Percentiles rank a stretch among this genome's conserved stretches.
Conservation (phyloP, 768 basidiomycete genomes). For the Macrolepiota albuminosa region DNA sequence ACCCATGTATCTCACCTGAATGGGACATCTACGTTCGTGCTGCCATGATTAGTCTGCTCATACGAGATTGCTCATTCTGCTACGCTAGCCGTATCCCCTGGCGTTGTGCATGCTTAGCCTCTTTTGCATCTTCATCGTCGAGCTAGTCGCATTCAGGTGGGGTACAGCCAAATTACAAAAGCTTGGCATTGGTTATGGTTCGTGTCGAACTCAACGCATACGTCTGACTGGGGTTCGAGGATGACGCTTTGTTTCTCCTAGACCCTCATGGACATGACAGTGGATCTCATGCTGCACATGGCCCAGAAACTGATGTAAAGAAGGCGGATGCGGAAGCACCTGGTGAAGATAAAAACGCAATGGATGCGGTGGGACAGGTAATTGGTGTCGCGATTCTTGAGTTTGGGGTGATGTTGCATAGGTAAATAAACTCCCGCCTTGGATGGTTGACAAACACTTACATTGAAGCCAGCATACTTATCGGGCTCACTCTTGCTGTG, state of each 20-base stretch:
- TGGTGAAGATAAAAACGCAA: background rate
- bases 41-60: background rate
- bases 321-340: too few species aligned
- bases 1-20: conserved; percentile 57
- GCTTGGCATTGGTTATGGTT: conserved; percentile 62
- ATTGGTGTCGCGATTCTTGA: conserved; percentile 90
- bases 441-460: background rate
- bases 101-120: conserved; percentile 79
- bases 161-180: conserved; percentile 68
- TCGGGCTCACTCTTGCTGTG: conserved; percentile 93
- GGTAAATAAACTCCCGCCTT: conserved; percentile 27
- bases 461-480: conserved; percentile 51
- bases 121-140: conserved; percentile 79
- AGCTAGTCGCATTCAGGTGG: conserved; percentile 84
- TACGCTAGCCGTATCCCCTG: conserved; percentile 68
- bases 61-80: background rate
- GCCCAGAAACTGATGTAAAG: conserved; percentile 42
- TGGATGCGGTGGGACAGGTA: conserved; percentile 56
- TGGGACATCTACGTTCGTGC: conserved; percentile 75
- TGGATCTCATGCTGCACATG: conserved; percentile 63
- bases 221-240: background rate
- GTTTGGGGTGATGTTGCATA: conserved; percentile 88
- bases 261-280: conserved; percentile 65
- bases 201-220: conserved; percentile 13
- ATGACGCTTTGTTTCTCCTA: conserved; percentile 18